Base-by-base conservation (phyloP, 1,284 basidiomycete species). In the Microbotryomycetes sp. region DNA sequence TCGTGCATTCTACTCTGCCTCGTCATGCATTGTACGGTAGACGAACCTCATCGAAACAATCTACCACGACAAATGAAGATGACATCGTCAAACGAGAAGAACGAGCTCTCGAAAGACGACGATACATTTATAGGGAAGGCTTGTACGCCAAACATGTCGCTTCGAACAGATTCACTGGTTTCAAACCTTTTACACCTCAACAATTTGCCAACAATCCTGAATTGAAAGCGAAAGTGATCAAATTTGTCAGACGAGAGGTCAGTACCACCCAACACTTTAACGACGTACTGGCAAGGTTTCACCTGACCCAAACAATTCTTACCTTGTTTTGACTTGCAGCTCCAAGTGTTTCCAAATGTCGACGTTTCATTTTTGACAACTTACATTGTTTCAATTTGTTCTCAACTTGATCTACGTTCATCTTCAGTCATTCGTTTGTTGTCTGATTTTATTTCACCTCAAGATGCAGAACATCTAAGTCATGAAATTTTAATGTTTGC, bases 81-180 rank as follows among this genome's bases (percentile, higher is more conserved):
- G 49, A 57, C 22, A 28, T 61, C 31, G 64, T 60, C 2, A 60
- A 58, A 56, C 61, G 62, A n/a, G 67, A 55, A 57, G 69, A 70
- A 56, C 54, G 70, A 26, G 71, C 67, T 19, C 54, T 74, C 28
- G 70, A 71, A 45, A 56, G 67, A 5, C 64, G 74, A 19, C 60
- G 58, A 23, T 66, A 67, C 59, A 58, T 75, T 25, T 75, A 75
- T 60, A 62, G 67, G 6, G 57, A 72, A 22, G 49, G 55, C 0
- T 60, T 71, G 1, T 75, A 68, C 55, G 74, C 70, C 2, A 69
- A 69, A 29, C 74, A 75, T 49, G 69, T 75, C 23, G 74, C 72
- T 7, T 61, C 65, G n/a, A 74, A 75, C 47, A 61, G 71, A 1
- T 71, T 70, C 56, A 74, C 72, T 1, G 58, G 66, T 30, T 74